Base-by-base conservation (phyloP, 2,329 filamentous ascomycete genomes). In the Xylariaceae sp. region DNA sequence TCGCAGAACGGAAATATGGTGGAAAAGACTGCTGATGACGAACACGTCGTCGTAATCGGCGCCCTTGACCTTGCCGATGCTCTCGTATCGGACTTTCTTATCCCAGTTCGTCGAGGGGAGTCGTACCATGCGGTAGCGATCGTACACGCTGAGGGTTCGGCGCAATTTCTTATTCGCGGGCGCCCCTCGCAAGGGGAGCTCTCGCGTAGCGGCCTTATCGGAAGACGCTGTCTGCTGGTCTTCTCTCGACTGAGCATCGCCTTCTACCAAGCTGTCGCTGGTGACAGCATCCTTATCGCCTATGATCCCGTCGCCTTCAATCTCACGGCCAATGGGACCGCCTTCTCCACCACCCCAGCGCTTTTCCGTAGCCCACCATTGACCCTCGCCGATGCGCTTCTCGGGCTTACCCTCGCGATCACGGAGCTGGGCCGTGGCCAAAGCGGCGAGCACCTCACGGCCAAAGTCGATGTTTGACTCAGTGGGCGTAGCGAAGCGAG, bases 341-440 rank as follows among this genome's bases (percentile, higher is more conserved):
- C 85, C 85, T 7, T 79, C 68, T 2, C 83, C 84, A 51, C 85
- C 85, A 55, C 85, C 85, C 85, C 85, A 88, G 58, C 85, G 80
- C 39, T 77, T 81, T 65, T 77, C 79, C 6, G 77, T 79, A 0
- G 83, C 78, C 85, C 85, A 88, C 85, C 85, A 88, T 61, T 80
- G 74, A 15, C 76, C 80, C 56, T 84, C 77, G 1, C 84, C 85
- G 58, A 85, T 79, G 0, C 81, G 77, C 54, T 76, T 77, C 70
- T 88, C 85, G 0, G 72, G 72, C 58, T 78, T 81, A 37, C 82
- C 82, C 64, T 86, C 78, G 11, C 85, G 81, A 9, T 80, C 77
- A 15, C 85, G 81, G 62, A 87, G 84, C 68, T 88, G 86, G 0
- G 85, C 85, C 6, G 84, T 84, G 51, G 86, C 75, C 3, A 88